Percentiles rank a stretch among this genome's conserved stretches.
Evolutionary conservation across 2,329 filamentous ascomycete species (phyloP).

Genomic region (Exutisphaerella laricina): DNA sequence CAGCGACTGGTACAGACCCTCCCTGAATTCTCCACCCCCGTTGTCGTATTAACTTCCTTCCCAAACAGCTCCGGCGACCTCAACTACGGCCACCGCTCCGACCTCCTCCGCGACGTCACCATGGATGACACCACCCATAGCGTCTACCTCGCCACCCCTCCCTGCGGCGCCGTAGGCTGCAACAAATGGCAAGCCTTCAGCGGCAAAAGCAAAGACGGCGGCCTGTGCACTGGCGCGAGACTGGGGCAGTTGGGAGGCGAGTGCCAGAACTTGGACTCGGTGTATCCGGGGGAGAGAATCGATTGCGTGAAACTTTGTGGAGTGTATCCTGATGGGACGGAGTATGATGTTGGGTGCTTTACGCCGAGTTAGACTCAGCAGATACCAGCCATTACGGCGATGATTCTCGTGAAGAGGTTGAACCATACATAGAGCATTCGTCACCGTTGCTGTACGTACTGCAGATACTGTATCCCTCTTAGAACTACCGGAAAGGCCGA

Average conservation of each 20-base stretch:
- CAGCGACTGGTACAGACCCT: not conserved
- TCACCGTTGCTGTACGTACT: too few species aligned
- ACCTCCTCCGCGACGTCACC: not conserved
- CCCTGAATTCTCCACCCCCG: not conserved
- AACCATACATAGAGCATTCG: too few species aligned
- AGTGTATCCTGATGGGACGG: not conserved
- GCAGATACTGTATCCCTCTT: too few species aligned
- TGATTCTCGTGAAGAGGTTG: too few species aligned
- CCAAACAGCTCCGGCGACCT: not conserved
- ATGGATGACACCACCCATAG: not conserved
- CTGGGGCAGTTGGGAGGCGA: not conserved
- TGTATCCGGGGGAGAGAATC: not conserved
- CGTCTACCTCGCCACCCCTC: not conserved
- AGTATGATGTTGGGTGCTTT: not conserved
- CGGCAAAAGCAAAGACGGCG: not conserved
- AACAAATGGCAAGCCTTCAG: not conserved
- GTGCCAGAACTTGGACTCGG: not conserved
- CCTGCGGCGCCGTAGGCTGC: too few species aligned
- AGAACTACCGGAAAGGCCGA: too few species aligned
- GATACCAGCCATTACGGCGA: too few species aligned
- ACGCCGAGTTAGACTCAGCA: not conserved
- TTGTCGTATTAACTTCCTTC: not conserved
- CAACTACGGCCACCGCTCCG: not conserved
- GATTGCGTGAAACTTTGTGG: not conserved
- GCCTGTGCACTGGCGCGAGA: not conserved